Evolutionary conservation across 2,329 filamentous ascomycete genomes (phyloP).

Genomic region (Fusarium equiseti): DNA sequence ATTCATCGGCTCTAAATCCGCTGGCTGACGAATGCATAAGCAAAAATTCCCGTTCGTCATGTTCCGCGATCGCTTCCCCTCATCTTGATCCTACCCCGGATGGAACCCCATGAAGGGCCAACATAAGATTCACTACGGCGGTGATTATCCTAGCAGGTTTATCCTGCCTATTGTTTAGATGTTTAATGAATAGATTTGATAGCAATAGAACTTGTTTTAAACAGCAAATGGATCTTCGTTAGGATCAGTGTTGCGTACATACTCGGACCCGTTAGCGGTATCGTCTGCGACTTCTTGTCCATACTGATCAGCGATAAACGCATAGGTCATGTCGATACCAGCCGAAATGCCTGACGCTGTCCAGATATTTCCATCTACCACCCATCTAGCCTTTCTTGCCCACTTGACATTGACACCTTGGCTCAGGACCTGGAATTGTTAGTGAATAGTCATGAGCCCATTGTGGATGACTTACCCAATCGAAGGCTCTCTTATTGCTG

Average conservation of each 20-base stretch:
- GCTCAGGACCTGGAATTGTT: slow-evolving; percentile 49
- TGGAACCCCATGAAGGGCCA: slow-evolving; percentile 15
- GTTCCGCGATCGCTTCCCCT: slow-evolving; percentile 27
- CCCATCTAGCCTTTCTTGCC: slow-evolving; percentile 70
- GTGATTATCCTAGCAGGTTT: slow-evolving; percentile 33
- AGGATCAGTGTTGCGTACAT: slow-evolving; percentile 65
- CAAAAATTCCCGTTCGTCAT: no score
- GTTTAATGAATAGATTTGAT: background rate
- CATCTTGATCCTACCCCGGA: slow-evolving; percentile 17
- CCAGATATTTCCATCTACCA: slow-evolving; percentile 71
- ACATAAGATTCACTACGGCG: slow-evolving; percentile 33
- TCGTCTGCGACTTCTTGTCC: slow-evolving; percentile 62
- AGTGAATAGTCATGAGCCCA: no score
- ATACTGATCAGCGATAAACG: slow-evolving; percentile 54
- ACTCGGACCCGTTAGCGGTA: slow-evolving; percentile 67
- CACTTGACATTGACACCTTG: slow-evolving; percentile 63
- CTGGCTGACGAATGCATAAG: background rate
- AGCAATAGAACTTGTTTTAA: background rate
- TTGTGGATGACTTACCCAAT: no score
- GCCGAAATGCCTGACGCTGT: slow-evolving; percentile 68
- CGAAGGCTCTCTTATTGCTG: slow-evolving; percentile 68
- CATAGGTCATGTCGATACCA: slow-evolving; percentile 55
- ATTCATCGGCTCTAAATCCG: background rate
- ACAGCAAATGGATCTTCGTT: slow-evolving; percentile 66
- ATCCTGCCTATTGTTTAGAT: slow-evolving; percentile 35